Evolutionary conservation across 805 yeast genomes (phyloP).

Genomic region (Yarrowia keelungensis): DNA sequence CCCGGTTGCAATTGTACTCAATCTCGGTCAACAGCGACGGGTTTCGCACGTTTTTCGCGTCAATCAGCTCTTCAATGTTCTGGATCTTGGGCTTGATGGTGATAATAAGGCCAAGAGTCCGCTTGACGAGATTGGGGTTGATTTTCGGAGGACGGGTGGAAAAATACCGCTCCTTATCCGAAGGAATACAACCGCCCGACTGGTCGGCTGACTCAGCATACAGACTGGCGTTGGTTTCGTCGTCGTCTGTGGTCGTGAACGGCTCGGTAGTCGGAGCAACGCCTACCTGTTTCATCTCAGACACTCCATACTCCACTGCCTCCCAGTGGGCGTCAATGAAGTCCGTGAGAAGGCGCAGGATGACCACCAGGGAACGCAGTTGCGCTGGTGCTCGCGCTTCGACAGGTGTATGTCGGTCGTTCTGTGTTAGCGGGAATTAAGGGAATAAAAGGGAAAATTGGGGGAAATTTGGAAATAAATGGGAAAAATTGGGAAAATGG

Average conservation of each 20-base stretch:
- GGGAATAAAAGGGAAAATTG: too few relatives aligned
- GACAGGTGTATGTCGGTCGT: slow-evolving; percentile 19
- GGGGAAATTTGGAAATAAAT: too few relatives aligned
- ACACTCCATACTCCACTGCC: slow-evolving; percentile 10
- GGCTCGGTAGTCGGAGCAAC: background rate
- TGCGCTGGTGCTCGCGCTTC: background rate
- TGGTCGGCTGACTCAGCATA: slow-evolving; percentile 13
- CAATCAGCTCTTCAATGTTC: slow-evolving; percentile 18
- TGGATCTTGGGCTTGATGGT: slow-evolving; percentile 34
- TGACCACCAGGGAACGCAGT: slow-evolving; percentile 30
- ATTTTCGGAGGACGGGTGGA: slow-evolving; percentile 28
- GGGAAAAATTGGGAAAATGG: too few relatives aligned
- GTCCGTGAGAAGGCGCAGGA: slow-evolving; percentile 22
- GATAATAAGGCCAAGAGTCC: slow-evolving; percentile 17
- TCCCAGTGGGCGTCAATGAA: slow-evolving; percentile 37
- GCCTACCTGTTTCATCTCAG: slow-evolving; percentile 3
- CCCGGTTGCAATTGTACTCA: slow-evolving; percentile 24
- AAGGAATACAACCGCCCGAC: background rate
- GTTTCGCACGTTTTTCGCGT: slow-evolving; percentile 1
- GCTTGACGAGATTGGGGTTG: slow-evolving; percentile 27
- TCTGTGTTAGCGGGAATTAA: background rate
- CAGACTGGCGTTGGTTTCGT: slow-evolving; percentile 17
- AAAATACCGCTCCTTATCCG: slow-evolving; percentile 25
- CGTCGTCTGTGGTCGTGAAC: slow-evolving; percentile 8
- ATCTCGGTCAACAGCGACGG: slow-evolving; percentile 19